Conservation (phyloP, 345 rosid genomes). For the Salix arbutifolia region DNA sequence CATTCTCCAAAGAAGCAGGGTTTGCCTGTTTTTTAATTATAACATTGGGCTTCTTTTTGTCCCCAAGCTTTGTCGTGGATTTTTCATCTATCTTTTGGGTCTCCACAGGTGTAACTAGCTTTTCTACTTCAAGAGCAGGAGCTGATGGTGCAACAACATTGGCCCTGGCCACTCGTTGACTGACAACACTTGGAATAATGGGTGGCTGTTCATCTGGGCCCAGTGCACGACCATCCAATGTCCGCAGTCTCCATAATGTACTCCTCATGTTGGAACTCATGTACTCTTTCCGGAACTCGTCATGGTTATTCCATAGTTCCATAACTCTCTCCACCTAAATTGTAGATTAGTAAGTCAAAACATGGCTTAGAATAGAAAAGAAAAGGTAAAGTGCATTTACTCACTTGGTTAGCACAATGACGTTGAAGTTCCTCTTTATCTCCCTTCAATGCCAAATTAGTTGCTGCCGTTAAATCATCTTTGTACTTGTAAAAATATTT, state of each 20-base stretch:
- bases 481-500: conserved; percentile 51
- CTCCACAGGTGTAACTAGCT: conserved; percentile 26
- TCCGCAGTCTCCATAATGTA: conserved; percentile 65
- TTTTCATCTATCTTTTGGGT: conserved; percentile 31
- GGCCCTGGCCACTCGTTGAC: conserved; percentile 34
- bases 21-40: conserved; percentile 39
- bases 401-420: conserved; percentile 65
- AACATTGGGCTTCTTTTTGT: conserved; percentile 39
- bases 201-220: conserved; percentile 78
- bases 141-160: conserved; percentile 12
- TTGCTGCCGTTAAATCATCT: conserved; percentile 53
- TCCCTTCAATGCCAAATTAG: conserved; percentile 52
- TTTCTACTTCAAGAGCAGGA: conserved; percentile 30
- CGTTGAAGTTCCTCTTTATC: conserved; percentile 50
- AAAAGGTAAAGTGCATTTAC: conserved; percentile 7
- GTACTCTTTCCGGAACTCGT: conserved; percentile 65
- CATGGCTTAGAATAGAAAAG: background rate
- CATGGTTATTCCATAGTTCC: conserved; percentile 59
- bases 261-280: conserved; percentile 52
- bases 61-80: conserved; percentile 29
- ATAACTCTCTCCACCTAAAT: conserved; percentile 65
- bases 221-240: conserved; percentile 75
- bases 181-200: conserved; percentile 31
- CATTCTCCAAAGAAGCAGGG: conserved; percentile 30
- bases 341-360: conserved; percentile 19